A percentile compares a stretch with the other conserved stretches of the same genome.
Evolutionary conservation across 257 asterid species (phyloP).

Genomic region (Capsicum rhomboideum): DNA sequence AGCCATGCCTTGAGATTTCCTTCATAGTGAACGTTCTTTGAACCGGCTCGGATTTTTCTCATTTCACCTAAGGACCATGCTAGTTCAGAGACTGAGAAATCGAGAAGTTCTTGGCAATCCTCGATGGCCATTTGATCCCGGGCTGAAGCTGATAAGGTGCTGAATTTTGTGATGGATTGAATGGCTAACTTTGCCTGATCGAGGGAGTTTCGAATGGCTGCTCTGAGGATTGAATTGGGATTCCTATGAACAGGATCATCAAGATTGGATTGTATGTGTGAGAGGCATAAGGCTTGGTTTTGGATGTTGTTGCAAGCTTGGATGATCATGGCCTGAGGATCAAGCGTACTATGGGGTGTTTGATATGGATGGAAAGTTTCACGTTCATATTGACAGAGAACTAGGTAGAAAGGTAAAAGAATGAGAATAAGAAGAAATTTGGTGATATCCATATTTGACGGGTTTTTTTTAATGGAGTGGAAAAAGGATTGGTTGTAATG

Average conservation of each 20-base stretch:
- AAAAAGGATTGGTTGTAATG: not conserved
- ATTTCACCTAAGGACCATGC: slow-evolving; percentile 81
- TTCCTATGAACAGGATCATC: not conserved
- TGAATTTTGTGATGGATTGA: slow-evolving; percentile 48
- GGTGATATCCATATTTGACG: slow-evolving; percentile 23
- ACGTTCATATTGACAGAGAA: slow-evolving; percentile 25
- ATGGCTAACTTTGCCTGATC: slow-evolving; percentile 48
- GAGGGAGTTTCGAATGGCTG: slow-evolving; percentile 60
- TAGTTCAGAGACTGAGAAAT: slow-evolving; percentile 75
- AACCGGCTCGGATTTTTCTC: slow-evolving; percentile 51
- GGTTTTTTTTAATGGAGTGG: not conserved
- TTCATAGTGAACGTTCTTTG: slow-evolving; percentile 22
- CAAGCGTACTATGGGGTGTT: slow-evolving; percentile 13
- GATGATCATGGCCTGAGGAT: slow-evolving; percentile 40
- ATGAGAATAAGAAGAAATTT: slow-evolving; percentile 10
- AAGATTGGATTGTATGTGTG: slow-evolving; percentile 35
- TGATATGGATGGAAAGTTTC: slow-evolving; percentile 4
- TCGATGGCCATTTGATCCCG: slow-evolving; percentile 79
- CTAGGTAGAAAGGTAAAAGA: slow-evolving; percentile 23
- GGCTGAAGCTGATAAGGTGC: slow-evolving; percentile 49
- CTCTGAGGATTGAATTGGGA: slow-evolving; percentile 39
- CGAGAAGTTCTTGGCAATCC: slow-evolving; percentile 90
- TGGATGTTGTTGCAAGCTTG: slow-evolving; percentile 49
- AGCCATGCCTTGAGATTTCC: slow-evolving; percentile 93
- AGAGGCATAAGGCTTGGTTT: slow-evolving; percentile 44